Evolutionary conservation across 495 filamentous ascomycete species (phyloP).

Genomic region (Staphylotrichum tortipilum): DNA sequence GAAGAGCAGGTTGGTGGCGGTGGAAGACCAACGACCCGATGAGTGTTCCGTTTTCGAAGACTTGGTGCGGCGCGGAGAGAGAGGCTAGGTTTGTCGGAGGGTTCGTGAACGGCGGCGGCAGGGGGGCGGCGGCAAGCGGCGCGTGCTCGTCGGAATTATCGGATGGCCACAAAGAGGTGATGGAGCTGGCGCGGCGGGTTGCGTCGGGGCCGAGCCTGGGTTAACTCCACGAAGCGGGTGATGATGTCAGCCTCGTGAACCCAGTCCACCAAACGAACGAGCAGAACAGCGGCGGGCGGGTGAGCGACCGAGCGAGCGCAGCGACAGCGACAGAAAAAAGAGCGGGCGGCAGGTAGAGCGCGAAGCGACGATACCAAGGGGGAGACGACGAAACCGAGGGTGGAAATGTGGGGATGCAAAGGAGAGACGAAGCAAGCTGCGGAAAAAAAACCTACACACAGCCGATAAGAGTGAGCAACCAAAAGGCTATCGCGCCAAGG

Average conservation of each 20-base stretch:
- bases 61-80: slow-evolving; percentile 6
- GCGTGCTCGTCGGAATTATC: slow-evolving; percentile 11
- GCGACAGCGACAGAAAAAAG: neutral
- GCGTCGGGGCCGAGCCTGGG: neutral
- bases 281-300: too few species aligned
- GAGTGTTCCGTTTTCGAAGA: slow-evolving; percentile 34
- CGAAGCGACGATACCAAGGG: neutral
- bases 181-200: slow-evolving; percentile 1
- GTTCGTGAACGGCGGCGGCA: neutral
- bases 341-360: neutral
- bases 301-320: neutral
- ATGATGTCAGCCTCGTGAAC: slow-evolving; percentile 24
- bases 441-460: slow-evolving; percentile 8
- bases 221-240: slow-evolving; percentile 1
- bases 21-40: slow-evolving; percentile 35
- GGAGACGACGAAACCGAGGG: neutral
- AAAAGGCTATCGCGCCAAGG: slow-evolving; percentile 15
- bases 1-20: slow-evolving; percentile 36
- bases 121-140: slow-evolving; percentile 5
- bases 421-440: neutral
- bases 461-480: slow-evolving; percentile 11
- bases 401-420: slow-evolving; percentile 13
- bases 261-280: slow-evolving; percentile 1
- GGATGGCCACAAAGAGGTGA: slow-evolving; percentile 3
- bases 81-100: slow-evolving; percentile 10